phyloP scores from a whole-genome alignment of 2,329 filamentous ascomycete genomes.

The Aureobasidium sp. region DNA sequence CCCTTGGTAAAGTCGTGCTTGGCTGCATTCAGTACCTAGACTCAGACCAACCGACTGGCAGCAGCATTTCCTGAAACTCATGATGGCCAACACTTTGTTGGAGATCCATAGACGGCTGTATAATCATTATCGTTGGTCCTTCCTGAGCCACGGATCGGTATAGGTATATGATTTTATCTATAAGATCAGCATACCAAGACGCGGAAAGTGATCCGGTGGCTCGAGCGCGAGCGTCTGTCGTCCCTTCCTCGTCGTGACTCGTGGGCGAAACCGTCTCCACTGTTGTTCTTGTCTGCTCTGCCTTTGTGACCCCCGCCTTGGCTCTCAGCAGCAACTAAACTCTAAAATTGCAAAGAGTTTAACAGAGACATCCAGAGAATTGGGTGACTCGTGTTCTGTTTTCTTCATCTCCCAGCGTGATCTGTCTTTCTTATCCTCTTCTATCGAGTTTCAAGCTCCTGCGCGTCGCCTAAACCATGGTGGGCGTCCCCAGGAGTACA shows the following conservation, averaged over 20 bases:
- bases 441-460: neutral
- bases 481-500: constrained; percentile 12
- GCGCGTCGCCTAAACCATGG: neutral
- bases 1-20: neutral
- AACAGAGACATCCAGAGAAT: neutral
- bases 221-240: neutral
- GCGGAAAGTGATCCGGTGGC: neutral
- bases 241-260: neutral
- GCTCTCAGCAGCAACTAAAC: constrained; percentile 1
- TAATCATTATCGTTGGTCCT: neutral
- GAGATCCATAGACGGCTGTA: neutral
- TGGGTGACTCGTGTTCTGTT: neutral
- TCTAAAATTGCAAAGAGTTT: neutral
- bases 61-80: neutral
- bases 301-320: neutral
- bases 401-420: neutral
- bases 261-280: neutral
- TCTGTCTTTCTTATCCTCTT: neutral
- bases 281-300: too few species aligned
- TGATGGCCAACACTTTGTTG: neutral
- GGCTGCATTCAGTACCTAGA: neutral
- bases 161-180: neutral
- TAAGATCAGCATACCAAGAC: neutral
- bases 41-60: neutral
- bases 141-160: neutral